phyloP scores from a whole-genome alignment of 116 monocot species.

The Zostera marina region DNA sequence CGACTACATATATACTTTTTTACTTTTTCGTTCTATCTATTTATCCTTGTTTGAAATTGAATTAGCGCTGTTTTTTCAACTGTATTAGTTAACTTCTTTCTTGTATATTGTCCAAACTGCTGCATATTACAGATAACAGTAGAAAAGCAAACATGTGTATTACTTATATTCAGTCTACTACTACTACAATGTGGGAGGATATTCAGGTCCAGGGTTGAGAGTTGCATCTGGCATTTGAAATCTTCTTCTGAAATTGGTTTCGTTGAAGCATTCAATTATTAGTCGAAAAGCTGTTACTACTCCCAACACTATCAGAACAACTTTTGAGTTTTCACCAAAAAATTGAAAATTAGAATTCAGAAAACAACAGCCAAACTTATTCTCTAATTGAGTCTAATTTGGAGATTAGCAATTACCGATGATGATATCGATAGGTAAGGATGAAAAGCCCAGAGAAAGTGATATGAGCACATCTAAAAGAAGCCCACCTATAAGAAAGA shows the following conservation, averaged over 20 bases:
- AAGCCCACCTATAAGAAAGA: conserved; percentile 80
- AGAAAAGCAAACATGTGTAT: no score
- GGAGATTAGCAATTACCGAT: conserved; percentile 36
- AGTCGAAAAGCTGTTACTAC: conserved; percentile 60
- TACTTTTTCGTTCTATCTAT: no score
- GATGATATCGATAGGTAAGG: conserved; percentile 87
- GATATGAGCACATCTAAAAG: conserved; percentile 84
- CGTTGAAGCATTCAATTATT: conserved; percentile 48
- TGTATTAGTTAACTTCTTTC: no score
- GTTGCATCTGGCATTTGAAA: conserved; percentile 12
- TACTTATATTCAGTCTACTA: no score
- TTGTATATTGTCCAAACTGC: no score
- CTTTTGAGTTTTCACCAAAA: conserved; percentile 9
- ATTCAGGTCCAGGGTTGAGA: conserved; percentile 27
- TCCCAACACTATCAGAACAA: conserved; percentile 65
- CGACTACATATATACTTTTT: no score
- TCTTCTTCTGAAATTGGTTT: conserved; percentile 36
- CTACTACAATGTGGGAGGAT: conserved; percentile 36
- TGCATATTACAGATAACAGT: no score
- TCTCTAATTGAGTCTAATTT: background rate
- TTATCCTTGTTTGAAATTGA: no score
- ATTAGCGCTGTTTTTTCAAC: no score
- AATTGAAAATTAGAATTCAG: background rate
- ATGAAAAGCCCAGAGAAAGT: conserved; percentile 80
- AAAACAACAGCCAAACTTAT: background rate